Evolutionary conservation across 1,284 basidiomycete genomes (phyloP), one percentile per base, ranked within the genome.

Genomic region (Ceratobasidium sp.): DNA sequence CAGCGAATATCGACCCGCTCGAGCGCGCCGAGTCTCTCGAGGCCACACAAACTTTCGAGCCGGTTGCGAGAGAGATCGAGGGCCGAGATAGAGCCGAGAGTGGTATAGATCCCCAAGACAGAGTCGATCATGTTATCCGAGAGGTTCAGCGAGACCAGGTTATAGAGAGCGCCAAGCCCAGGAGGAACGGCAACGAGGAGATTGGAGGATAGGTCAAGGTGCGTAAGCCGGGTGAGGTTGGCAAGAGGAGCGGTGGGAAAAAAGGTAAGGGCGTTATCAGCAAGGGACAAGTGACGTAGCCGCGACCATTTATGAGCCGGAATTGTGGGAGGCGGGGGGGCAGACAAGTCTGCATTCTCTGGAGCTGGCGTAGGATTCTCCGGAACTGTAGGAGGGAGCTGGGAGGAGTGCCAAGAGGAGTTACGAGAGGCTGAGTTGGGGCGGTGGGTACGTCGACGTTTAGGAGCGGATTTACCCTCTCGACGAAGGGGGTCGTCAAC

Each of bases 61-160:
- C 97, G 89, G 79, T 99, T 99, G 71, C 85, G 84, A 0, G 92
- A 86, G 18, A 98, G 85, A 79, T 95, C 94, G 77, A 98, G 83
- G 5, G 85, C 85, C 23, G 90, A 84, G 47, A 96, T 85, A 75
- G 91, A 89, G 1, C 93, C 93, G n/a, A 97, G 86, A 73, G 89
- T 87, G 43, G 87, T 87, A 78, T 94, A 92, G 63, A 96, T 95
- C 32, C 93, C 94, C 2, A 96, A 87, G 18, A 98, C 92, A 6
- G 96, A 96, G 78, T 97, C 95, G 77, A 99, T 96, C 87, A 98
- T 92, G 83, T 99, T 98, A 82, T 96, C 92, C 18, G 92, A 87
- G 21, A 99, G 87, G 82, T 98, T 97, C 78, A 99, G 90, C 38
- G 91, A 93, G 54, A 88, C 82, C 58, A 98, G 91, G 74, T 89